phyloP scores from a whole-genome alignment of 257 asterid genomes.

The Ajuga chamaepitys region DNA sequence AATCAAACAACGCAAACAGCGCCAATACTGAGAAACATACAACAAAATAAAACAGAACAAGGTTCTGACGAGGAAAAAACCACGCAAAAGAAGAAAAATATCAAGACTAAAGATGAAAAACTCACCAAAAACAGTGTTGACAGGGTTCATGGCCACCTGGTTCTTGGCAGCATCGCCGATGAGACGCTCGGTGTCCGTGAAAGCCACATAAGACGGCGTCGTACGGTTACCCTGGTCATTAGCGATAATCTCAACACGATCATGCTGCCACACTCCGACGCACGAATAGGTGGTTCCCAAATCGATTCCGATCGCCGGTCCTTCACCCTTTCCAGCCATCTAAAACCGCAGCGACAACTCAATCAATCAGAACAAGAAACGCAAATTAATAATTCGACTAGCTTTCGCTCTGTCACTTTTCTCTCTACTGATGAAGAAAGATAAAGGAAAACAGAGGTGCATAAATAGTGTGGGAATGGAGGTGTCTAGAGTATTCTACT shows the following conservation, averaged over 20 bases:
- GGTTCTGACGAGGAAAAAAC: not conserved
- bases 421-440: not conserved
- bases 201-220: conserved; percentile 37
- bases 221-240: conserved; percentile 40
- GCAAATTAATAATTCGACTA: not conserved
- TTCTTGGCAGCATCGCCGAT: conserved; percentile 45
- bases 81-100: not conserved
- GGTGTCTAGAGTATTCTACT: not conserved
- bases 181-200: conserved; percentile 42
- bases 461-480: not conserved
- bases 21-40: not conserved
- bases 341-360: not conserved
- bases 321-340: conserved; percentile 36
- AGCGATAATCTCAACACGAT: conserved; percentile 35
- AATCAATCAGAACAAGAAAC: not conserved
- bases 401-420: too few relatives aligned
- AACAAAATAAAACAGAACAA: not conserved
- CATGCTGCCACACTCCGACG: conserved; percentile 39
- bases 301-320: conserved; percentile 36
- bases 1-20: not conserved
- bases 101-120: not conserved
- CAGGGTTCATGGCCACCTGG: conserved; percentile 41
- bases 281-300: conserved; percentile 35
- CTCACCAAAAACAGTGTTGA: conserved; percentile 38
- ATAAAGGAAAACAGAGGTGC: not conserved